Conservation (phyloP, 805 yeast species). For the Kluyveromyces lactis region DNA sequence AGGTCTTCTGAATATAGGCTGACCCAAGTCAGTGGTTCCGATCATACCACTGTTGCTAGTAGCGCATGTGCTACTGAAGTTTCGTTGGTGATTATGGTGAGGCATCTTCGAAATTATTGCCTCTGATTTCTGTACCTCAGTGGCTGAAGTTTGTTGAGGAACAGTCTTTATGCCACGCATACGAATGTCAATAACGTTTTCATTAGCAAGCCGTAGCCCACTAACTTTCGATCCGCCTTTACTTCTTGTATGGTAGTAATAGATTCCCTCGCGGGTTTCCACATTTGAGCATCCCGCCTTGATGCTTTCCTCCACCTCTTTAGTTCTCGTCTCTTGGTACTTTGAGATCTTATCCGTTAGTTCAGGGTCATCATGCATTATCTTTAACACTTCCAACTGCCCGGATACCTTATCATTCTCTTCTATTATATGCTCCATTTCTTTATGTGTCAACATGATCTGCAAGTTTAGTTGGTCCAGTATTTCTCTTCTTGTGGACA, state of each 20-base stretch:
- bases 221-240: constrained; percentile 21
- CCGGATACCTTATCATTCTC: constrained; percentile 53
- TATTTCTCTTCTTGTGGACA: constrained; percentile 27
- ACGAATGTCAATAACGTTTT: constrained; percentile 14
- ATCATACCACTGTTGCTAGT: constrained; percentile 42
- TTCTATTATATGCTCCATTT: constrained; percentile 39
- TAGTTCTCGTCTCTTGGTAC: constrained; percentile 13
- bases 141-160: constrained; percentile 3
- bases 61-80: constrained; percentile 31
- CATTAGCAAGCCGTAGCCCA: constrained; percentile 14
- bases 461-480: constrained; percentile 49
- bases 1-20: constrained; percentile 53
- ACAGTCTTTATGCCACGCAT: constrained; percentile 12
- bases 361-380: constrained; percentile 30
- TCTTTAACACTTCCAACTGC: constrained; percentile 44
- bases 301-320: constrained; percentile 8
- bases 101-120: constrained; percentile 17
- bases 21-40: constrained; percentile 30
- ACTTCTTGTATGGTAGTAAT: constrained; percentile 27
- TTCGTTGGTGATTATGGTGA: constrained; percentile 26
- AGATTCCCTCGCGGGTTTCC: neutral
- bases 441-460: constrained; percentile 51
- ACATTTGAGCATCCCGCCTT: neutral
- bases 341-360: constrained; percentile 17
- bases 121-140: constrained; percentile 8